Base-by-base conservation (phyloP, 495 filamentous ascomycete species). In the Chaetomium tenue region DNA sequence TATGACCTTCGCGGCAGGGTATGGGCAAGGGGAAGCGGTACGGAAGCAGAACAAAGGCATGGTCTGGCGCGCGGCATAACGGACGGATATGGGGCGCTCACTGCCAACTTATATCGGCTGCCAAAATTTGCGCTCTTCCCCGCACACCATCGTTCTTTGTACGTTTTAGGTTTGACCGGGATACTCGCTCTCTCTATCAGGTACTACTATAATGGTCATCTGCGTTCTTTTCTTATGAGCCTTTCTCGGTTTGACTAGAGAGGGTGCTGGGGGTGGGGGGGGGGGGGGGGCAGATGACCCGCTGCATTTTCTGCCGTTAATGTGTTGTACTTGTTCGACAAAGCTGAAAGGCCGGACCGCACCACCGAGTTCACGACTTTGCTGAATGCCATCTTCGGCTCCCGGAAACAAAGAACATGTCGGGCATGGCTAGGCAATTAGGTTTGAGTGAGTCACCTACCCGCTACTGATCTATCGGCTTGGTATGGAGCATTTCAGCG, bases 131-230 rank as follows among this genome's bases (percentile, higher is more conserved):
- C 18, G 8, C 22, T 40, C 15, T 42, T 7, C 8, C 25, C n/a
- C 22, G 9, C 18, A 8, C 18, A 26, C 37, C 26, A 15, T 25
- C 16, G n/a, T 57, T 23, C 1, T 55, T 55, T 33, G 52, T 33
- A 55, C 3, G 30, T 2, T 8, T 11, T 37, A 55, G 52, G 52
- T 55, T 37, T 20, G 52, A 33, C 6, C 16, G 28, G 13, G 20
- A 55, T 33, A 55, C 28, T 55, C 52, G 25, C 26, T 33, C 28
- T 16, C 28, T 33, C 51, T 37, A 22, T n/a, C 8, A 52, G 44
- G 44, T 51, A 51, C 15, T 51, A 51, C 15, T 33, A n/a, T 20
- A 20, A 53, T 54, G 52, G 20, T 37, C 52, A 51, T 54, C 52
- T 54, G 52, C 13, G 26, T 37, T 54, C 3, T 33, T 30, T 23